Evolutionary conservation across 768 basidiomycete genomes (phyloP).

Genomic region (Tephrocybe rancida): DNA sequence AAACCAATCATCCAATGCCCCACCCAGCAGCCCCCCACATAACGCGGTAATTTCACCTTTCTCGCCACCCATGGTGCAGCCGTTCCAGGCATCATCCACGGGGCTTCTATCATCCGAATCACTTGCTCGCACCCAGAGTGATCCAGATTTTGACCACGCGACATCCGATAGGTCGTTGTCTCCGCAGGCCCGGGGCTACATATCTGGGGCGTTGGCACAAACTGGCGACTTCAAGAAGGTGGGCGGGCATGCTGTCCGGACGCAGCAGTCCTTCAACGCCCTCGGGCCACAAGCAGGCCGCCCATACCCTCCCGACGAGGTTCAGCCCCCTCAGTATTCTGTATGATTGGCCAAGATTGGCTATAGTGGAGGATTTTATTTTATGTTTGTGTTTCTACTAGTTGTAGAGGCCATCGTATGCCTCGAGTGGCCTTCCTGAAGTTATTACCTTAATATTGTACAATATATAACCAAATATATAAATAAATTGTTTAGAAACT

Average conservation of each 20-base stretch:
- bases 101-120: not conserved
- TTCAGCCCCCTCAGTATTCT: not conserved
- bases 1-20: not conserved
- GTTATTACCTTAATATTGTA: no score
- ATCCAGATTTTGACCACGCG: no score
- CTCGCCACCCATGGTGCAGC: not conserved
- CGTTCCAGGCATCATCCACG: not conserved
- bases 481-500: not conserved
- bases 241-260: not conserved
- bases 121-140: not conserved
- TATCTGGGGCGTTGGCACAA: constrained; percentile 1
- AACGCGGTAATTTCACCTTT: no score
- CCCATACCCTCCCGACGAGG: not conserved
- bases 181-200: not conserved
- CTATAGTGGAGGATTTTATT: not conserved
- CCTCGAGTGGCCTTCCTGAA: no score
- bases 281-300: not conserved
- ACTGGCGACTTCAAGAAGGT: not conserved
- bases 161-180: not conserved
- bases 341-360: not conserved
- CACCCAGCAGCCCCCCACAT: no score
- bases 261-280: not conserved
- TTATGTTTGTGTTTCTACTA: no score
- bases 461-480: not conserved
- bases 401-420: no score